These are phyloP conservation scores for Blastocystis sp. DNA, from an alignment of 352 stramenopile genomes.

Conservation along the genomic window DNA sequence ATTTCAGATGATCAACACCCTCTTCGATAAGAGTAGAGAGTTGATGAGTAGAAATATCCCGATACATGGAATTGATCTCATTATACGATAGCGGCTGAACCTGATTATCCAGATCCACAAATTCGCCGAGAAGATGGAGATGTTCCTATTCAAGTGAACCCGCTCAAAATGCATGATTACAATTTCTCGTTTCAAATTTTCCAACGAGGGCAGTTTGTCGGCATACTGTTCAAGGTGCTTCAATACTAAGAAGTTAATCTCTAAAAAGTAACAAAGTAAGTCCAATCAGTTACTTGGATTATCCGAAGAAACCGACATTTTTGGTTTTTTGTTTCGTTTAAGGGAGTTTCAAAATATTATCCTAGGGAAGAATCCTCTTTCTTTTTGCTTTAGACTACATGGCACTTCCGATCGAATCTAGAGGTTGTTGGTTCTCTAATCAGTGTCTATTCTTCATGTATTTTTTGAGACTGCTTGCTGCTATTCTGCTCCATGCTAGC, in stretches of 20 bases:
- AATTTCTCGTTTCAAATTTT: conserved; percentile 20
- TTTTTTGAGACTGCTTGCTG: too few species aligned
- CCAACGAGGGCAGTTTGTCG: conserved; percentile 33
- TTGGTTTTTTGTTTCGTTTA: not conserved
- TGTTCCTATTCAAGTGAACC: not conserved
- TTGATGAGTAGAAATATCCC: conserved; percentile 42
- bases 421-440: too few species aligned
- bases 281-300: not conserved
- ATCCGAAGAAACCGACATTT: not conserved
- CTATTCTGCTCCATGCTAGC: too few species aligned
- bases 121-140: conserved; percentile 50
- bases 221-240: conserved; percentile 55
- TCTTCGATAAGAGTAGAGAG: conserved; percentile 21
- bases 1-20: conserved; percentile 26
- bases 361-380: too few species aligned
- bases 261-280: not conserved
- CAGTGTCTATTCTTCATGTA: too few species aligned
- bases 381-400: too few species aligned
- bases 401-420: too few species aligned
- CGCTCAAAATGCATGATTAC: not conserved
- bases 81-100: not conserved
- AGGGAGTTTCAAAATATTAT: not conserved
- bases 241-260: conserved; percentile 60
- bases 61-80: not conserved
- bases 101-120: not conserved